Evolutionary conservation across 2,329 filamentous ascomycete genomes (phyloP).

Genomic region (Pezicula carpinea): DNA sequence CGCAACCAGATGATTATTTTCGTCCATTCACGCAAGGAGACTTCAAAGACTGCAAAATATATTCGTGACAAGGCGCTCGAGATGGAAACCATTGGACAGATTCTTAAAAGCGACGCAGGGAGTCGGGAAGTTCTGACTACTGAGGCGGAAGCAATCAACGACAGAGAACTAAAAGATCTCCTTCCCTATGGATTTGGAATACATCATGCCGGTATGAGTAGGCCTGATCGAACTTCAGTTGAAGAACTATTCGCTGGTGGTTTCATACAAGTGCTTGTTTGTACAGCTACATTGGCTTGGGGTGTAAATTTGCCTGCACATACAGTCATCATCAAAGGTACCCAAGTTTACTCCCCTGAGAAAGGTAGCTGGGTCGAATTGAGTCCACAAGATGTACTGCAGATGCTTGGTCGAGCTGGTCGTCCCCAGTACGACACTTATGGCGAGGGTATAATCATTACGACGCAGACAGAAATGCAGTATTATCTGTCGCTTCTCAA

Average conservation of each 20-base stretch:
- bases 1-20: constrained; percentile 99
- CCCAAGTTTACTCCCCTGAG: constrained; percentile 95
- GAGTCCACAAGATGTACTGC: constrained; percentile 93
- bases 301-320: constrained; percentile 97
- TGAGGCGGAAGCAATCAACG: constrained; percentile 76
- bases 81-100: constrained; percentile 93
- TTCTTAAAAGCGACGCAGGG: constrained; percentile 86
- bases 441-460: constrained; percentile 98
- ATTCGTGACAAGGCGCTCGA: constrained; percentile 97
- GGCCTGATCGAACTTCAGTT: constrained; percentile 90
- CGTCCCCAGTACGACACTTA: constrained; percentile 96
- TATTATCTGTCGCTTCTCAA: constrained; percentile 97
- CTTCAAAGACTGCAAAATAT: constrained; percentile 93
- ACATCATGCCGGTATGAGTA: constrained; percentile 95
- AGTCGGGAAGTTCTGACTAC: constrained; percentile 84
- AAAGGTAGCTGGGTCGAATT: constrained; percentile 98
- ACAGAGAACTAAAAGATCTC: constrained; percentile 87
- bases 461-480: constrained; percentile 88
- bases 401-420: constrained; percentile 97
- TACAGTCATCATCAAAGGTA: constrained; percentile 98
- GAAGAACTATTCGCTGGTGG: constrained; percentile 92
- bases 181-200: constrained; percentile 97
- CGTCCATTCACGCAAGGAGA: constrained; percentile 97
- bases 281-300: constrained; percentile 97
- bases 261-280: constrained; percentile 90